Evolutionary conservation across 352 stramenopile species (phyloP), one percentile per base, ranked within the genome.

Genomic region (Pythium dissimile): DNA sequence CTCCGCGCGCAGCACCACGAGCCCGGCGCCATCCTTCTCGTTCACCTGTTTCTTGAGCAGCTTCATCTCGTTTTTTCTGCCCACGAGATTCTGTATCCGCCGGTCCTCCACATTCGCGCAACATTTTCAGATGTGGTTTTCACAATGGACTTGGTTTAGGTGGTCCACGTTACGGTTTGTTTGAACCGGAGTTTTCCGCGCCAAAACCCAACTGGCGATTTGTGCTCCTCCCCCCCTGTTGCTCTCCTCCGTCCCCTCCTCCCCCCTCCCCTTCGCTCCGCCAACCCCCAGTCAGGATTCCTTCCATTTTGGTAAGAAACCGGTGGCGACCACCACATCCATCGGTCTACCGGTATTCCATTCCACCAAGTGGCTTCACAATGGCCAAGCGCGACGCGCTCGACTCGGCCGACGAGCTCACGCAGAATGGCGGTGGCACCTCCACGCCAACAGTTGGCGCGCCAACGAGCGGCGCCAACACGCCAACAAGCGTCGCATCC

Each of bases 1-100:
- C 69, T 98, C 94, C 8, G 96, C 94, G 37, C 92, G 86, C 48
- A 99, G 77, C 54, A 95, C 73, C 20, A 99, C 80, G 12, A 60
- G 86, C 23, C 96, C 96, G 46, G 75, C 87, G 60, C 94, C 94
- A 79, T 99, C 95, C 78, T 99, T 99, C 64, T 92, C 86, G 64
- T 75, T 95, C 62, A 97, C 93, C 69, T 94, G 77, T 71, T 92
- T 92, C 78, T 90, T 94, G 23, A 97, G 58, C 49, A 97, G 76
- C 84, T 96, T 97, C 90, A 97, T 97, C 41, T 32, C 64, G 60
- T n/a, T 9, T 55, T 24, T 26, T 13, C 38, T 57, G 48, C 18
- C 28, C 10, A 34, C 31, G 30, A 28, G n/a, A n/a, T n/a, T n/a
- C n/a, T n/a, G n/a, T n/a, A n/a, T n/a, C n/a, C n/a, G n/a, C n/a